Percentiles rank a stretch among this genome's conserved stretches.
phyloP scores from a whole-genome alignment of 2,329 filamentous ascomycete genomes.

The Ascochyta fabae region DNA sequence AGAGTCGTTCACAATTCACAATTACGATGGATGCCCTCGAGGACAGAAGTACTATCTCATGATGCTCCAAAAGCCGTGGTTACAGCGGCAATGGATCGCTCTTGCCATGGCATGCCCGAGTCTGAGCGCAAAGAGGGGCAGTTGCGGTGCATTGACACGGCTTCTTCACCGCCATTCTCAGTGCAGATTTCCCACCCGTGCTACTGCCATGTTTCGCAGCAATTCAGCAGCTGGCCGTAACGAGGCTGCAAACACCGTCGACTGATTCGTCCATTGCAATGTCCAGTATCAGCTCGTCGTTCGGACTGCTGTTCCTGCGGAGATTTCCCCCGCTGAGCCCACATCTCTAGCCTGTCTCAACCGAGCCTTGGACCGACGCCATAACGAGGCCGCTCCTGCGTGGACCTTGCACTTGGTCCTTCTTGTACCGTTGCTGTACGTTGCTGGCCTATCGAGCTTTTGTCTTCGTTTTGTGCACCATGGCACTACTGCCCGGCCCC shows the following conservation, averaged over 20 bases:
- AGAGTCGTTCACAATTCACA: slow-evolving; percentile 11
- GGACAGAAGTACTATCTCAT: background rate
- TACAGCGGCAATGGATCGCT: slow-evolving; percentile 12
- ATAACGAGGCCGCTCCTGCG: slow-evolving; percentile 35
- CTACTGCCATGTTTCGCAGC: slow-evolving; percentile 23
- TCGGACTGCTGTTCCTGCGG: slow-evolving; percentile 13
- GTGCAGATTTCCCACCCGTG: slow-evolving; percentile 34
- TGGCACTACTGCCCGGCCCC: slow-evolving; percentile 12
- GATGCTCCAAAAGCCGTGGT: slow-evolving; percentile 1
- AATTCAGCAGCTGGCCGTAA: slow-evolving; percentile 12
- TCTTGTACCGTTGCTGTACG: slow-evolving; percentile 34
- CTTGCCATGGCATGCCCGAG: slow-evolving; percentile 4
- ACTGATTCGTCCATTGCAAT: slow-evolving; percentile 12
- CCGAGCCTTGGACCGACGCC: slow-evolving; percentile 41
- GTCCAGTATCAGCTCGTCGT: slow-evolving; percentile 10
- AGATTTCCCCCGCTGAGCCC: slow-evolving; percentile 12
- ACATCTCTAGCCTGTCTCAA: slow-evolving; percentile 19
- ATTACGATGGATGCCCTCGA: background rate
- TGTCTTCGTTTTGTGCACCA: slow-evolving; percentile 28
- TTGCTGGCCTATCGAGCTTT: slow-evolving; percentile 35
- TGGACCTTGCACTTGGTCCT: slow-evolving; percentile 28
- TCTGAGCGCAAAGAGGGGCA: slow-evolving; percentile 26
- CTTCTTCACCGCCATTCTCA: slow-evolving; percentile 32
- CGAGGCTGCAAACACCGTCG: slow-evolving; percentile 11
- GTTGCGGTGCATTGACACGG: slow-evolving; percentile 24